These are phyloP conservation scores for Camptophora hylomeconis DNA, from an alignment of 2,329 filamentous ascomycete species.

Conservation along the genomic window DNA sequence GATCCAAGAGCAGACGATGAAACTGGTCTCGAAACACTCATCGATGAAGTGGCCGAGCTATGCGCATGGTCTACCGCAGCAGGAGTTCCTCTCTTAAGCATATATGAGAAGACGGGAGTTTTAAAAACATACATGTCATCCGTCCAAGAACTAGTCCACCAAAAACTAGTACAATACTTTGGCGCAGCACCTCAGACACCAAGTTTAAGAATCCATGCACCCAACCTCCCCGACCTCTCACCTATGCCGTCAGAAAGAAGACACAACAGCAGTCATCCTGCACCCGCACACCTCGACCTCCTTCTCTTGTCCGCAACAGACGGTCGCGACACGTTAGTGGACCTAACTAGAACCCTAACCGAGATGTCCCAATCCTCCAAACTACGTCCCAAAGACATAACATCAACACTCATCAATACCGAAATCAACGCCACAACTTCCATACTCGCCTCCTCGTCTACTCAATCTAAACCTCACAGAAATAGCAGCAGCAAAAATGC, in stretches of 20 bases:
- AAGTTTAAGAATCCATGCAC: constrained; percentile 57
- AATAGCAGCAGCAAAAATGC: no score
- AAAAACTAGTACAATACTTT: constrained; percentile 78
- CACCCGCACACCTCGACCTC: constrained; percentile 39
- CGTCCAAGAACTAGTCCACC: constrained; percentile 64
- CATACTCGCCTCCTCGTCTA: constrained; percentile 6
- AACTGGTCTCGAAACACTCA: constrained; percentile 68
- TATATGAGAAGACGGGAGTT: constrained; percentile 80
- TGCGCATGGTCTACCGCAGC: constrained; percentile 86
- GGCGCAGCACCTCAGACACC: constrained; percentile 54
- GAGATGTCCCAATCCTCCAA: constrained; percentile 91
- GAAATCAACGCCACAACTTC: constrained; percentile 54
- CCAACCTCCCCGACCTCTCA: constrained; percentile 45
- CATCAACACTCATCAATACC: constrained; percentile 71
- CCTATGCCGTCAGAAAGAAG: constrained; percentile 8
- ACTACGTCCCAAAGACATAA: constrained; percentile 69
- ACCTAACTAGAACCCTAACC: constrained; percentile 83
- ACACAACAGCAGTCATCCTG: background rate
- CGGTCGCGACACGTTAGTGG: constrained; percentile 84
- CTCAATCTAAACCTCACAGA: constrained; percentile 9
- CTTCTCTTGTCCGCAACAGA: constrained; percentile 79
- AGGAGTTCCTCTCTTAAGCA: constrained; percentile 72
- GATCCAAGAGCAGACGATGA: constrained; percentile 55
- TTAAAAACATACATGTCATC: constrained; percentile 83
- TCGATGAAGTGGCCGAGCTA: constrained; percentile 85